phyloP scores from a whole-genome alignment of 495 filamentous ascomycete species.

The Daldinia grandis region DNA sequence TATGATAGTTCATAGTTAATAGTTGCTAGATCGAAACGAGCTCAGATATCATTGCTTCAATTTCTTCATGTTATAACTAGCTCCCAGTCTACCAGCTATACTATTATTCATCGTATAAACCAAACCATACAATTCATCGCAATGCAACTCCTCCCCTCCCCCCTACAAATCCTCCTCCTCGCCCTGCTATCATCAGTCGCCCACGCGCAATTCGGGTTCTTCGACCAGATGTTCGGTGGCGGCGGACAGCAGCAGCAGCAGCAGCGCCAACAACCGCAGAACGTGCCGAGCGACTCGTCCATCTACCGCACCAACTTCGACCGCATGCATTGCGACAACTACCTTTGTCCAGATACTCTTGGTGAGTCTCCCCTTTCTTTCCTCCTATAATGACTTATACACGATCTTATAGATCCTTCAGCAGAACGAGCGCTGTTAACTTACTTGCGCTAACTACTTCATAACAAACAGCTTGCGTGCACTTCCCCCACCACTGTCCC shows the following conservation, averaged over 20 bases:
- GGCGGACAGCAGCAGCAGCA: slow-evolving; percentile 62
- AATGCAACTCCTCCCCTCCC: slow-evolving; percentile 41
- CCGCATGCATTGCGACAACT: slow-evolving; percentile 78
- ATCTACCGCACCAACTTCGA: slow-evolving; percentile 80
- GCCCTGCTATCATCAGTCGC: slow-evolving; percentile 47
- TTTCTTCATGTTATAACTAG: neutral
- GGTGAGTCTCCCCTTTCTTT: slow-evolving; percentile 45
- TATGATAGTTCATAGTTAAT: neutral
- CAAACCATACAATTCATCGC: neutral
- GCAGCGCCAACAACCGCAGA: slow-evolving; percentile 71
- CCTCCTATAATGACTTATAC: neutral
- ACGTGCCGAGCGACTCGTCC: slow-evolving; percentile 77
- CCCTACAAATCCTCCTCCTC: slow-evolving; percentile 38
- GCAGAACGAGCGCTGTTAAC: neutral
- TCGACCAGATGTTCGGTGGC: slow-evolving; percentile 79
- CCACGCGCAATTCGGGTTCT: slow-evolving; percentile 80
- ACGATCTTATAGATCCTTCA: too few relatives aligned
- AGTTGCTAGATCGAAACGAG: neutral
- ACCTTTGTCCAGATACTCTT: slow-evolving; percentile 89
- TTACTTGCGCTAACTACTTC: neutral
- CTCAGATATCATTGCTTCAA: neutral
- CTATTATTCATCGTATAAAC: neutral
- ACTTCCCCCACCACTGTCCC: slow-evolving; percentile 93
- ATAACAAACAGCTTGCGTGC: slow-evolving; percentile 71
- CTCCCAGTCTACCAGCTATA: neutral